These are phyloP conservation scores for Neurospora sp. DNA, from an alignment of 495 filamentous ascomycete genomes.

Conservation along the genomic window DNA sequence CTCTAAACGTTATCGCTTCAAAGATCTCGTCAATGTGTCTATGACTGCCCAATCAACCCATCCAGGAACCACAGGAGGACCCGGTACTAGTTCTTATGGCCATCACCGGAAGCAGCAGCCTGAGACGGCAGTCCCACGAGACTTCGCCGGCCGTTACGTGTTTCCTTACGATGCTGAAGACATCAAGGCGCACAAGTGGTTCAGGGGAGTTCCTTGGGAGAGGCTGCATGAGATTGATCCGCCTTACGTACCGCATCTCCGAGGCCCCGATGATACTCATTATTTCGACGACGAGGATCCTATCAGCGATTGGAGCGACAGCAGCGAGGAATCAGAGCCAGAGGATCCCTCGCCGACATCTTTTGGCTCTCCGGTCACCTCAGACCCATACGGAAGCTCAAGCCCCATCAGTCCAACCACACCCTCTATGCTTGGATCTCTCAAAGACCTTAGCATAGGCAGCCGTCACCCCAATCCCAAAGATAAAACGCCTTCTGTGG, in stretches of 20 bases:
- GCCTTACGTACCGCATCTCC: constrained; percentile 66
- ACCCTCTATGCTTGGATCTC: background rate
- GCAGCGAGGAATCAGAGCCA: constrained; percentile 30
- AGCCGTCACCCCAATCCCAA: background rate
- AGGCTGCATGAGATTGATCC: constrained; percentile 55
- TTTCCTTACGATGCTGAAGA: constrained; percentile 70
- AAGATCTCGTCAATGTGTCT: constrained; percentile 39
- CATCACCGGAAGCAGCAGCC: constrained; percentile 9
- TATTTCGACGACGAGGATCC: constrained; percentile 79
- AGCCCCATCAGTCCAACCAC: background rate
- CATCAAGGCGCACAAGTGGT: constrained; percentile 70
- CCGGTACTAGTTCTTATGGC: background rate
- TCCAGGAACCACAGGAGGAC: background rate
- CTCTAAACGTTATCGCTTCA: constrained; percentile 55
- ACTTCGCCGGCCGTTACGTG: constrained; percentile 48
- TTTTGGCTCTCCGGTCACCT: background rate
- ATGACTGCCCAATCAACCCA: background rate
- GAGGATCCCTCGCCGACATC: background rate
- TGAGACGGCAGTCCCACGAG: constrained; percentile 11
- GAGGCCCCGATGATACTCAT: constrained; percentile 65
- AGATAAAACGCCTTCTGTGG: background rate
- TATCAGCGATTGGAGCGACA: constrained; percentile 45
- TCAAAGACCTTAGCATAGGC: background rate
- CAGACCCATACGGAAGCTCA: background rate
- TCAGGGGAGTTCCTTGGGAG: constrained; percentile 58